Conservation (phyloP, 2,329 filamentous ascomycete species). For the Venturiaceae sp. region DNA sequence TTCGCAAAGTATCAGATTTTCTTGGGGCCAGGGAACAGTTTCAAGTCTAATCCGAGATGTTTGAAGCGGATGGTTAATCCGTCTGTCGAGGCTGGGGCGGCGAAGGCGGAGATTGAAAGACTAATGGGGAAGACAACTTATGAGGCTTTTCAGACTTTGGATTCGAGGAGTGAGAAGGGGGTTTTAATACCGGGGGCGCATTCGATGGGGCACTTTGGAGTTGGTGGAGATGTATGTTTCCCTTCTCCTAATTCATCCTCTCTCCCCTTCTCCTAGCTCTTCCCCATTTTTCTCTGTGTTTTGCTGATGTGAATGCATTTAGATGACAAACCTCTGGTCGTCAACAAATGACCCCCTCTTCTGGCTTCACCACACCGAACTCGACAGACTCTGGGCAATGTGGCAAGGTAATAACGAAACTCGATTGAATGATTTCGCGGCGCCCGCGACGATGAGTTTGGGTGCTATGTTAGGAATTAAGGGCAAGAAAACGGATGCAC, state of each 20-base stretch:
- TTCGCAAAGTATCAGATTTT: not conserved
- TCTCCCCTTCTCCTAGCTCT: too few relatives aligned
- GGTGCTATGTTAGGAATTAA: too few relatives aligned
- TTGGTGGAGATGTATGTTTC: not conserved
- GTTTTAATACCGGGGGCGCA: not conserved
- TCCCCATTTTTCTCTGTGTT: too few relatives aligned
- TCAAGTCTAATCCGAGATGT: not conserved
- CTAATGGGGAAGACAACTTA: too few relatives aligned
- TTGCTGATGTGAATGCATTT: too few relatives aligned
- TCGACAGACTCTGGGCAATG: slow-evolving; percentile 39
- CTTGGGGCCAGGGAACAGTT: not conserved
- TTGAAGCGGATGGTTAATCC: not conserved
- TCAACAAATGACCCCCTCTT: slow-evolving; percentile 27
- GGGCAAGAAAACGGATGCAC: too few relatives aligned
- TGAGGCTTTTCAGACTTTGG: too few relatives aligned
- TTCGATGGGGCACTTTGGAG: not conserved
- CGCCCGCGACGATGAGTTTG: slow-evolving; percentile 23
- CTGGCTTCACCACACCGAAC: slow-evolving; percentile 38
- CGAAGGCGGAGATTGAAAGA: not conserved
- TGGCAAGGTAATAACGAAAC: slow-evolving; percentile 38
- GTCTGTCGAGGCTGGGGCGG: not conserved
- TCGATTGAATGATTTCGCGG: slow-evolving; percentile 27
- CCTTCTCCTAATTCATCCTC: too few relatives aligned
- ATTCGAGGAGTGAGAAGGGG: too few relatives aligned
- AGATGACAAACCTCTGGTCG: slow-evolving; percentile 9